These are phyloP conservation scores for Prunus davidiana DNA, from an alignment of 306 rosid genomes.

Conservation along the genomic window DNA sequence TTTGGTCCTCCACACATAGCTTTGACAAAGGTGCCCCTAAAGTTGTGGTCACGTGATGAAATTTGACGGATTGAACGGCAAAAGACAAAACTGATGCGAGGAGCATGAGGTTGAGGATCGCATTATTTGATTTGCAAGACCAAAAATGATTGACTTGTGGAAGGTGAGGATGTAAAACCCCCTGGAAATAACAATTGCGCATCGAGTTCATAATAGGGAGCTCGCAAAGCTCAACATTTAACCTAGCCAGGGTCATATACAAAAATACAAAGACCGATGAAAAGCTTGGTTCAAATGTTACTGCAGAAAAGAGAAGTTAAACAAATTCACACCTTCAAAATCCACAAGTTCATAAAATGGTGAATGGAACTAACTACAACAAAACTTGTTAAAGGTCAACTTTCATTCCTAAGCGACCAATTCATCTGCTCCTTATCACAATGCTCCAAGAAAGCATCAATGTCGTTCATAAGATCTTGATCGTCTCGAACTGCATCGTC, in stretches of 20 bases:
- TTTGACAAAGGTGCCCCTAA: too few relatives aligned
- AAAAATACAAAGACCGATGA: not conserved
- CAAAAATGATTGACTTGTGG: too few relatives aligned
- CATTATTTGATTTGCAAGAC: too few relatives aligned
- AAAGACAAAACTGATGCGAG: too few relatives aligned
- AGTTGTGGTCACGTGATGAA: too few relatives aligned
- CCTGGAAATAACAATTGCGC: too few relatives aligned
- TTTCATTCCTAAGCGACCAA: not conserved
- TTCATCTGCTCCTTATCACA: slow-evolving; percentile 15
- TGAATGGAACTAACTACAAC: not conserved
- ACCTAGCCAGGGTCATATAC: not conserved
- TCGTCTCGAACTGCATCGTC: slow-evolving; percentile 12
- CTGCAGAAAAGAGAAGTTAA: not conserved
- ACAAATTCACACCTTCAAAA: not conserved
- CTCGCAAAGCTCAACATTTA: not conserved
- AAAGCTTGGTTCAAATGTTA: not conserved
- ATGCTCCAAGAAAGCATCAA: slow-evolving; percentile 19
- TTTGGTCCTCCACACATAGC: too few relatives aligned
- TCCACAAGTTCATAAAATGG: not conserved
- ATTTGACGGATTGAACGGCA: too few relatives aligned
- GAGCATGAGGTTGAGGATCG: too few relatives aligned
- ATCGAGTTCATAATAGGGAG: not conserved
- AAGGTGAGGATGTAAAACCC: too few relatives aligned
- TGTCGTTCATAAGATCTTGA: slow-evolving; percentile 11
- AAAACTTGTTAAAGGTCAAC: not conserved